Evolutionary conservation across 163 green algal species (phyloP).

Genomic region (Chlamydomonas reinhardtii): DNA sequence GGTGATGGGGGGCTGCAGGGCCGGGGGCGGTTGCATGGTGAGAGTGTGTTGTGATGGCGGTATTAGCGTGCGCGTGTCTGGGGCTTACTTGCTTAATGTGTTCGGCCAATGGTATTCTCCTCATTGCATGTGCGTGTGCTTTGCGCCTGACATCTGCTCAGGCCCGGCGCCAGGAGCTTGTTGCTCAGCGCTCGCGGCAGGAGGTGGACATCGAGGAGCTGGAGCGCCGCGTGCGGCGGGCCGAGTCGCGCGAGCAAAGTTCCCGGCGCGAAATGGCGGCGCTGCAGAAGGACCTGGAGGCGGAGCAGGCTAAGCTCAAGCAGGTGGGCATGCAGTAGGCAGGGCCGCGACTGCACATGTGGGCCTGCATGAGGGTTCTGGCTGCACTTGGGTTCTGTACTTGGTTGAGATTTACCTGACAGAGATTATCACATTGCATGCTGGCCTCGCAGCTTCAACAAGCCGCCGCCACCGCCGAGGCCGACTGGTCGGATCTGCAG

Average conservation of each 20-base stretch:
- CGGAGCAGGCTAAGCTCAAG: conserved; percentile 54
- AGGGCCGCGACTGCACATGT: too few relatives aligned
- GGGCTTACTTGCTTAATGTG: too few relatives aligned
- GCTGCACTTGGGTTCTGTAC: not conserved
- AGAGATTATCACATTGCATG: too few relatives aligned
- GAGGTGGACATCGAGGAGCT: conserved; percentile 77
- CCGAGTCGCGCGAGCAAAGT: not conserved
- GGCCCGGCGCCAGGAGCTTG: conserved; percentile 36
- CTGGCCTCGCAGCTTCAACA: conserved; percentile 5
- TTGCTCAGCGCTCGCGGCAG: conserved; percentile 58
- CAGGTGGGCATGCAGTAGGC: conserved; percentile 50
- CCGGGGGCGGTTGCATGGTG: too few relatives aligned
- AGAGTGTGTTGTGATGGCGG: not conserved
- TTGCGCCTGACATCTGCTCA: not conserved
- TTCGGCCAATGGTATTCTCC: too few relatives aligned
- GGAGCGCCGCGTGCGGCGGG: conserved; percentile 21
- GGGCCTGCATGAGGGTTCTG: too few relatives aligned
- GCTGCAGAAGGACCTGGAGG: conserved; percentile 34
- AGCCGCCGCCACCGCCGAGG: conserved; percentile 8
- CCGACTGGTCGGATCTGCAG: conserved; percentile 23
- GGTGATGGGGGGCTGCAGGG: not conserved
- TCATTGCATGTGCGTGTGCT: too few relatives aligned
- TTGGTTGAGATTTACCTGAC: not conserved
- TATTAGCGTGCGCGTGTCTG: too few relatives aligned
- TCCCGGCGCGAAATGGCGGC: conserved; percentile 36